A percentile compares a stretch with the other conserved stretches of the same genome.
phyloP scores from a whole-genome alignment of 495 filamentous ascomycete species.

The Hypoxylon crocopeplum region DNA sequence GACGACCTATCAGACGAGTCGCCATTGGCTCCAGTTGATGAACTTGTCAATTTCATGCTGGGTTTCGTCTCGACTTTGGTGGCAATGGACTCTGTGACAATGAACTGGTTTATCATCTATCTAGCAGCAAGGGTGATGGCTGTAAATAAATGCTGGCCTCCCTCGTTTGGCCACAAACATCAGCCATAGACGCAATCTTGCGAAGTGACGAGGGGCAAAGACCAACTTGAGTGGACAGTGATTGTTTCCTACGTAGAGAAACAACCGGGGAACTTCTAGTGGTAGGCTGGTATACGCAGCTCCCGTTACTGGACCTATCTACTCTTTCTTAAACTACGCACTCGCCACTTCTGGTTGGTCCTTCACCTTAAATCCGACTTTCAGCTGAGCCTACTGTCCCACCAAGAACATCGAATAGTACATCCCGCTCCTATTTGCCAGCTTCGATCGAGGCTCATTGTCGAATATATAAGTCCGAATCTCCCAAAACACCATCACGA shows the following conservation, averaged over 20 bases:
- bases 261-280: neutral
- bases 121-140: constrained; percentile 10
- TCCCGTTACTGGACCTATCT: constrained; percentile 21
- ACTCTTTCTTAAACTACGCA: constrained; percentile 4
- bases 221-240: too few species aligned
- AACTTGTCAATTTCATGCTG: constrained; percentile 17
- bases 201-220: constrained; percentile 18
- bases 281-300: constrained; percentile 42
- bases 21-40: constrained; percentile 17
- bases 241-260: too few species aligned
- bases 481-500: constrained; percentile 5
- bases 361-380: constrained; percentile 15
- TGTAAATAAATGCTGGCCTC: constrained; percentile 16
- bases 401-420: constrained; percentile 10
- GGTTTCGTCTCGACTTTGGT: constrained; percentile 10
- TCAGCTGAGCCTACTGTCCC: constrained; percentile 38
- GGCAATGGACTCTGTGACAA: constrained; percentile 19
- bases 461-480: constrained; percentile 26
- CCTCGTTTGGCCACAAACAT: constrained; percentile 22
- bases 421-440: neutral
- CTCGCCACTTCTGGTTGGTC: constrained; percentile 29
- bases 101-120: constrained; percentile 14
- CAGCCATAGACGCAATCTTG: constrained; percentile 12
- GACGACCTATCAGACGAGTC: constrained; percentile 21
- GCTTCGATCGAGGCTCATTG: neutral